A percentile compares a stretch with the other conserved stretches of the same genome.
Conservation (phyloP, 495 filamentous ascomycete genomes). For the Podospora fimiseda region DNA sequence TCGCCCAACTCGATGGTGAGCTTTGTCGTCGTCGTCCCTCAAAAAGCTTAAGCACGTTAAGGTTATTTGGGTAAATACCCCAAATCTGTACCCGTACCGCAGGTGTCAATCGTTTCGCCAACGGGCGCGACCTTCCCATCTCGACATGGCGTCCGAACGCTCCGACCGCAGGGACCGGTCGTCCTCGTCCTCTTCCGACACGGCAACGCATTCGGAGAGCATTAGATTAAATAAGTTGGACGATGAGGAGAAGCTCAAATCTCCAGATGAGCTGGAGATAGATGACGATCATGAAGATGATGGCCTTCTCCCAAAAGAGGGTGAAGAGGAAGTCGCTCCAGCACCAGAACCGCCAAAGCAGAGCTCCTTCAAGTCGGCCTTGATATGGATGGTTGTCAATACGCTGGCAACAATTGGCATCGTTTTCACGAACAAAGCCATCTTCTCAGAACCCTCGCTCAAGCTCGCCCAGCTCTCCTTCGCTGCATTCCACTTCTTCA, state of each 20-base stretch:
- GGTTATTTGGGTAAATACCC: neutral
- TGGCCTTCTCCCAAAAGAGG: constrained; percentile 24
- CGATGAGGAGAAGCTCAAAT: constrained; percentile 22
- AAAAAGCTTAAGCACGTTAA: neutral
- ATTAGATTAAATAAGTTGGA: constrained; percentile 2
- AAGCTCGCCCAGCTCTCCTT: constrained; percentile 63
- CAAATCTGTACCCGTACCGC: neutral
- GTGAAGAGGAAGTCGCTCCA: neutral
- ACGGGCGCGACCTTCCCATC: constrained; percentile 1
- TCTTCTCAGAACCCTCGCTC: constrained; percentile 62
- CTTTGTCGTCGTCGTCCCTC: too few relatives aligned
- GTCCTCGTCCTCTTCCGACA: constrained; percentile 32
- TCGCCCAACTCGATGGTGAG: constrained; percentile 15
- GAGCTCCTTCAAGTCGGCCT: constrained; percentile 26
- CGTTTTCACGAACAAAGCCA: constrained; percentile 71
- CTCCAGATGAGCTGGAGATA: constrained; percentile 22
- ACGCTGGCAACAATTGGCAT: constrained; percentile 57
- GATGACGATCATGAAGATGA: constrained; percentile 31
- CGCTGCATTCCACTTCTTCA: constrained; percentile 66
- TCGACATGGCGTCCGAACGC: constrained; percentile 7
- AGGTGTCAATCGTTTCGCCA: neutral
- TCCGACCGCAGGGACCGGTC: constrained; percentile 24
- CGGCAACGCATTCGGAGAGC: constrained; percentile 17
- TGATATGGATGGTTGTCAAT: constrained; percentile 53
- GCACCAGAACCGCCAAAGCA: constrained; percentile 11